A percentile compares a stretch with the other conserved stretches of the same genome.
These are phyloP conservation scores for Heliamphora exappendiculata DNA, from an alignment of 148 eudicot species.

Conservation along the genomic window DNA sequence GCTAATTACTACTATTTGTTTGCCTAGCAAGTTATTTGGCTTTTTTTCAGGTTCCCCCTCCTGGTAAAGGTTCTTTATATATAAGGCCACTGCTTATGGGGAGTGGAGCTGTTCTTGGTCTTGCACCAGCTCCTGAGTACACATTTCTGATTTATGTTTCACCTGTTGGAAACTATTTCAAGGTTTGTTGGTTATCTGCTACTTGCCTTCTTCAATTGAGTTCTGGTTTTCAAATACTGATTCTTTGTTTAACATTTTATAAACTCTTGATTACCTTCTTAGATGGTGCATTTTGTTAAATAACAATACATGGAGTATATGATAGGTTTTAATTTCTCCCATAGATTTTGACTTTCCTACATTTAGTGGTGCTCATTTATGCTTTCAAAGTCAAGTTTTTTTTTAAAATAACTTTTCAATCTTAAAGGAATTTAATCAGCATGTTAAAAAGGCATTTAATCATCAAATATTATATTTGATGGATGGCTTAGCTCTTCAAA, in stretches of 20 bases:
- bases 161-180: slow-evolving; percentile 96
- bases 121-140: slow-evolving; percentile 96
- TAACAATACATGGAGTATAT: not conserved
- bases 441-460: not conserved
- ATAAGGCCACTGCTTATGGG: slow-evolving; percentile 92
- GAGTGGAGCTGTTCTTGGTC: slow-evolving; percentile 87
- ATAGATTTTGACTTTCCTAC: not conserved
- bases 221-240: not conserved
- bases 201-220: not conserved
- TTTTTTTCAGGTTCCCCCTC: slow-evolving; percentile 72
- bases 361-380: not conserved
- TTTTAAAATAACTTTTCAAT: not conserved
- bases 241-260: not conserved
- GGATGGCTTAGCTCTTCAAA: not conserved
- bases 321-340: not conserved
- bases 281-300: not conserved
- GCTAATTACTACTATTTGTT: not conserved
- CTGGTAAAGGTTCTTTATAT: slow-evolving; percentile 84
- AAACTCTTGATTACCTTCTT: not conserved
- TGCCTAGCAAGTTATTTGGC: not conserved
- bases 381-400: not conserved
- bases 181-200: slow-evolving; percentile 42
- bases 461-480: not conserved
- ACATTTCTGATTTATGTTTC: slow-evolving; percentile 82
- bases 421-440: not conserved